These are phyloP conservation scores for Cucurbita argyrosperma DNA, from an alignment of 306 rosid genomes.

Conservation along the genomic window DNA sequence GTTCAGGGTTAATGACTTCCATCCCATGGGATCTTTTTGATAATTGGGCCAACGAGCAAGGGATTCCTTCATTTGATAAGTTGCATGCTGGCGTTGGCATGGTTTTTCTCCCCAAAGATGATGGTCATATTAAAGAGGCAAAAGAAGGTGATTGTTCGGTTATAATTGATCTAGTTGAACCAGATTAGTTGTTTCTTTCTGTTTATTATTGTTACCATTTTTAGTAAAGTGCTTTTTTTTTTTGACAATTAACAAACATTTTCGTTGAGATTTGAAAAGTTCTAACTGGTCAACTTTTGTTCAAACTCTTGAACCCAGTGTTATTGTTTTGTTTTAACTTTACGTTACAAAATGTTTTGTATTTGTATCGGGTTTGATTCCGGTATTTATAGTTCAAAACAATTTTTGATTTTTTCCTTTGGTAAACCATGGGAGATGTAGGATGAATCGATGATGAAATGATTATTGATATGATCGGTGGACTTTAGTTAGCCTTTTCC, in stretches of 20 bases:
- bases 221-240: neutral
- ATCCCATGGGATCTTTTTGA: slow-evolving; percentile 87
- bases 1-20: slow-evolving; percentile 84
- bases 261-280: neutral
- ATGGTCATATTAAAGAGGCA: slow-evolving; percentile 43
- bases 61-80: slow-evolving; percentile 78
- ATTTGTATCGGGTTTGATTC: neutral
- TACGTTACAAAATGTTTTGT: neutral
- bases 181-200: slow-evolving; percentile 3
- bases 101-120: slow-evolving; percentile 83
- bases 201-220: neutral
- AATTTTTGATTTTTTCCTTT: neutral
- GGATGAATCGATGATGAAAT: neutral
- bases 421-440: neutral
- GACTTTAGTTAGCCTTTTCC: neutral
- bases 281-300: neutral
- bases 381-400: neutral
- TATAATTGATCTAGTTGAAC: slow-evolving; percentile 8
- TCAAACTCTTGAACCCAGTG: neutral
- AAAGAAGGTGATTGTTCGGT: slow-evolving; percentile 56
- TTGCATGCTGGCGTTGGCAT: slow-evolving; percentile 93
- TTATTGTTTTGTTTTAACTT: neutral
- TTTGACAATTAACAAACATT: neutral
- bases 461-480: neutral
- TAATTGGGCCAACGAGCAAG: slow-evolving; percentile 73